Evolutionary conservation across 352 stramenopile species (phyloP).

Genomic region (Phytophthora multivora): DNA sequence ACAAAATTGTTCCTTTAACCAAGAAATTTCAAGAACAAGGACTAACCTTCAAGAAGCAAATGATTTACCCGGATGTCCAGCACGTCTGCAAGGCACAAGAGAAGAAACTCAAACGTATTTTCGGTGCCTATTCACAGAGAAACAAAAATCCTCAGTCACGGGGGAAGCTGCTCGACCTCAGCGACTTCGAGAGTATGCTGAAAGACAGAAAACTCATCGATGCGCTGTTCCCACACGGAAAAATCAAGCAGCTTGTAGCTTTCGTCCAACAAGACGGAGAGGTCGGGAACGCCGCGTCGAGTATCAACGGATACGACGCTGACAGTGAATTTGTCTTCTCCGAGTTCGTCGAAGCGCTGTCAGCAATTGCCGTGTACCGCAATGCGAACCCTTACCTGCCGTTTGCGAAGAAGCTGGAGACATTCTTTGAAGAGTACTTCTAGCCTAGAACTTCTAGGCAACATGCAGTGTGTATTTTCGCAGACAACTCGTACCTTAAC

Average conservation of each 20-base stretch:
- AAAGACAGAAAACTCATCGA: constrained; percentile 77
- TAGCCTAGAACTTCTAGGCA: constrained; percentile 13
- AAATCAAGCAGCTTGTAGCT: constrained; percentile 79
- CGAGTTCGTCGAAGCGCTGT: constrained; percentile 77
- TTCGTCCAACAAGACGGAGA: constrained; percentile 84
- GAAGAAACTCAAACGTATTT: constrained; percentile 79
- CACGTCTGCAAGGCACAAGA: constrained; percentile 78
- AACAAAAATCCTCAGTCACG: constrained; percentile 76
- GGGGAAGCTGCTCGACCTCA: constrained; percentile 74
- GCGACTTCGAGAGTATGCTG: constrained; percentile 71
- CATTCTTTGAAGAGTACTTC: constrained; percentile 81
- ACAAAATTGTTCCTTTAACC: constrained; percentile 69
- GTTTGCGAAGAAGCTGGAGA: constrained; percentile 76
- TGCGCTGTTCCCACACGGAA: constrained; percentile 69
- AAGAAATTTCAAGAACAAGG: constrained; percentile 83
- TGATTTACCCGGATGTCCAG: constrained; percentile 78
- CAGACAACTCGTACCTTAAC: constrained; percentile 16
- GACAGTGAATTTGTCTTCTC: constrained; percentile 83
- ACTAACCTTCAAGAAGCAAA: constrained; percentile 86
- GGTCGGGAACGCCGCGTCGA: constrained; percentile 36
- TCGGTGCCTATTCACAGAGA: constrained; percentile 69
- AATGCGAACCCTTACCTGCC: constrained; percentile 83
- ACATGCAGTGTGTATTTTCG: not conserved
- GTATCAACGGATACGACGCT: constrained; percentile 53
- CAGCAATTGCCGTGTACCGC: constrained; percentile 71